These are phyloP conservation scores for Neostapfia colusana DNA, from an alignment of 176 grass and related monocot species.

Conservation along the genomic window DNA sequence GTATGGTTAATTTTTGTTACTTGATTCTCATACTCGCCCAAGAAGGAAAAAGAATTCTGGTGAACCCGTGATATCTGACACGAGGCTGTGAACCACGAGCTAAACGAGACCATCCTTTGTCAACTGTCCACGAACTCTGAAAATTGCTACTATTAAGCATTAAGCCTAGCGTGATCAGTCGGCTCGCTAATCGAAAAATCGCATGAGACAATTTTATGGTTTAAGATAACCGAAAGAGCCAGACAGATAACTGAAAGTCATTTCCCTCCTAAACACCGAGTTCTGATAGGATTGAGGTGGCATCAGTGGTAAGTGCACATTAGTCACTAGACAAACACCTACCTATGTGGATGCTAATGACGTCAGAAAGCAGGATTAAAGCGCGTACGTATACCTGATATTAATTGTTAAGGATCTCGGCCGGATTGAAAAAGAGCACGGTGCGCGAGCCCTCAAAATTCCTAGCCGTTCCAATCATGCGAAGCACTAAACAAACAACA, in stretches of 20 bases:
- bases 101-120: not conserved
- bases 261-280: not conserved
- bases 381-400: conserved; percentile 2
- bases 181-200: not conserved
- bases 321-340: conserved; percentile 32
- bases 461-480: conserved; percentile 52
- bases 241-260: conserved; percentile 16
- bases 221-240: conserved; percentile 17
- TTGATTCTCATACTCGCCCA: not conserved
- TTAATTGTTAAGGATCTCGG: conserved; percentile 25
- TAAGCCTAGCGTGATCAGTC: not conserved
- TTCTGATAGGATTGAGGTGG: conserved; percentile 28
- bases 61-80: conserved; percentile 6
- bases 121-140: not conserved
- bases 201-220: conserved; percentile 4
- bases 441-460: not conserved
- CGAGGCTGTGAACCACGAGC: not conserved
- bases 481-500: conserved; percentile 50
- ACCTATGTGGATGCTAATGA: conserved; percentile 39
- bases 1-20: not conserved
- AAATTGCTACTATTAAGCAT: not conserved
- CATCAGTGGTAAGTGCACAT: conserved; percentile 49
- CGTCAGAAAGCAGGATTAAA: conserved; percentile 38
- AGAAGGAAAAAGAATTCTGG: not conserved
- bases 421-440: not conserved